Conservation (phyloP, 306 rosid species). For the Cyclanthera cordifolia region DNA sequence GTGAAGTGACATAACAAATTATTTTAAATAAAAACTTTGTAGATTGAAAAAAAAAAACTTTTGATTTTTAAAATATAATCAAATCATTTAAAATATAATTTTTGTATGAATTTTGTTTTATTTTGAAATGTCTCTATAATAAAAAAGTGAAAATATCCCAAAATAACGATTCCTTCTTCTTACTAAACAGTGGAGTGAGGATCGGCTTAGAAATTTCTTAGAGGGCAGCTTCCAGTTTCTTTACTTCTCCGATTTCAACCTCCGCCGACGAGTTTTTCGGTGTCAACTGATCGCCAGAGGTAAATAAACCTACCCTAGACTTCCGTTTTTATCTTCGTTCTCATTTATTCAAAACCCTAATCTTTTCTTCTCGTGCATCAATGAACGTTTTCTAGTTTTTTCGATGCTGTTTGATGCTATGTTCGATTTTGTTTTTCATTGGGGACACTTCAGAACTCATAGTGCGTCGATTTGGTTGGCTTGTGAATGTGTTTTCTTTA, state of each 20-base stretch:
- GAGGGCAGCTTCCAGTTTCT: not conserved
- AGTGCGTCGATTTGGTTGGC: too few species aligned
- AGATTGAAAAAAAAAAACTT: too few species aligned
- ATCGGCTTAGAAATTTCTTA: not conserved
- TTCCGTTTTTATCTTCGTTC: not conserved
- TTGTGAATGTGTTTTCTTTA: not conserved
- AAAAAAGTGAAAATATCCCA: too few species aligned
- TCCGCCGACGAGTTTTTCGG: slow-evolving; percentile 5
- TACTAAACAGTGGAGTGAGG: too few species aligned
- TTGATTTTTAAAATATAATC: too few species aligned
- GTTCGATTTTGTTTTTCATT: not conserved
- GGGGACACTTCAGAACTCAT: not conserved
- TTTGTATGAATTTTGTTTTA: too few species aligned
- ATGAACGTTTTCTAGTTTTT: not conserved
- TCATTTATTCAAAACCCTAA: not conserved
- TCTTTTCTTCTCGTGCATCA: not conserved
- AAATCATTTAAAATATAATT: too few species aligned
- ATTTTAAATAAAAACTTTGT: too few species aligned
- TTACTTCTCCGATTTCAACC: not conserved
- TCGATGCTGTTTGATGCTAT: not conserved
- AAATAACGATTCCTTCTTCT: too few species aligned
- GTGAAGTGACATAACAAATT: too few species aligned
- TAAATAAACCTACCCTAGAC: not conserved
- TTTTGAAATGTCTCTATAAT: too few species aligned
- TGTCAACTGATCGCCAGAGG: not conserved